Conservation (phyloP, 164 flowering plant genomes). For the Chloranthus sessilifolius region DNA sequence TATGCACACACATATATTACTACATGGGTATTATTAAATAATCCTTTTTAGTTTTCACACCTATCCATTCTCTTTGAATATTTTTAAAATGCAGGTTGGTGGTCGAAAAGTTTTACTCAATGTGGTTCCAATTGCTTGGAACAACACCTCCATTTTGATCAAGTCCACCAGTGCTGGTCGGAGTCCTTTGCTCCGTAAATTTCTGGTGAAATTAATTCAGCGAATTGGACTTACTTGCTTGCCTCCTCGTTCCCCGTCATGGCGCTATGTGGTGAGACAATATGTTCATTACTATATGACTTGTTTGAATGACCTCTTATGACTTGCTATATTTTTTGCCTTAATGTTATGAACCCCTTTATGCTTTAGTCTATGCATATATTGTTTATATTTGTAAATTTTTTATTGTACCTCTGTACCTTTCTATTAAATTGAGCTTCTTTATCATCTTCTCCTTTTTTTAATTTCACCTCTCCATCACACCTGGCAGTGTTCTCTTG, state of each 20-base stretch:
- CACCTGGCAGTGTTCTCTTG: no score
- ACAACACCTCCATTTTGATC: conserved; percentile 47
- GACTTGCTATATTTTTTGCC: no score
- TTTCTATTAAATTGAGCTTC: no score
- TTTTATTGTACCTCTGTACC: not conserved
- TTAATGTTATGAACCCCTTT: no score
- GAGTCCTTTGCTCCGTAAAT: conserved; percentile 90
- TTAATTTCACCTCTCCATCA: no score
- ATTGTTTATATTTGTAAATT: not conserved
- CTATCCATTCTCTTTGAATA: no score
- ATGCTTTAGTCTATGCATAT: no score
- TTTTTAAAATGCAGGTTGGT: conserved; percentile 57
- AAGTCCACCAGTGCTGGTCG: conserved; percentile 58
- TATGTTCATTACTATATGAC: not conserved
- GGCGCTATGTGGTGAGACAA: conserved; percentile 82
- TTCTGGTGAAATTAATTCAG: conserved; percentile 75
- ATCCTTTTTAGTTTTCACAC: no score
- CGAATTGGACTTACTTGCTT: conserved; percentile 77
- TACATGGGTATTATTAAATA: no score
- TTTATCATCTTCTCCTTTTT: no score
- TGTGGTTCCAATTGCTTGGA: conserved; percentile 66
- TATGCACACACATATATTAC: no score
- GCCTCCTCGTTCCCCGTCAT: conserved; percentile 65
- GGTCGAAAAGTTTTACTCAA: conserved; percentile 46
- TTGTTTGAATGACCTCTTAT: not conserved